Evolutionary conservation across 202 grass and related monocot genomes (phyloP).

Genomic region (Elaeis oleifera): DNA sequence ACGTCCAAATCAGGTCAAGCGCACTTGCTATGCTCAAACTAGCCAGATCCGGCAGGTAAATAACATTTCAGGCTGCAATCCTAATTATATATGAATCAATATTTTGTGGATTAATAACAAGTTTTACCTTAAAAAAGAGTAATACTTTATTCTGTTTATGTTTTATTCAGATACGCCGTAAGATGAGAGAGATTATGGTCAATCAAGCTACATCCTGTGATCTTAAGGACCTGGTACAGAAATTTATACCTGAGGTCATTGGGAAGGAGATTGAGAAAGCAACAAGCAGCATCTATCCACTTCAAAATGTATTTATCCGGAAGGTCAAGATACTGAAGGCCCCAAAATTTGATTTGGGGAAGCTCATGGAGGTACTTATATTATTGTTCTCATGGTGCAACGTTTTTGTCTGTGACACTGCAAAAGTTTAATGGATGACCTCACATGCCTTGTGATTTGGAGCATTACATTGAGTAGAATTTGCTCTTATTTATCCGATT

Average conservation of each 20-base stretch:
- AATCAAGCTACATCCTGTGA: slow-evolving; percentile 15
- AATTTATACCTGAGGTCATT: slow-evolving; percentile 12
- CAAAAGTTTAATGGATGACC: no score
- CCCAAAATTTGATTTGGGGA: slow-evolving; percentile 14
- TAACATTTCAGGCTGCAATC: no score
- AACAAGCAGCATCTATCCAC: not conserved
- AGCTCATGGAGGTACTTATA: not conserved
- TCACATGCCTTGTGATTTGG: no score
- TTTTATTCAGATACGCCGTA: not conserved
- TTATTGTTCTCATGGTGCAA: no score
- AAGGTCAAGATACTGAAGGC: slow-evolving; percentile 10
- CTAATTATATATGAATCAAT: no score
- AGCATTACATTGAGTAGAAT: no score
- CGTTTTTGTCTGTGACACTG: no score
- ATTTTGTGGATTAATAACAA: no score
- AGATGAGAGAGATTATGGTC: slow-evolving; percentile 13
- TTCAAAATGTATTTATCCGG: slow-evolving; percentile 10
- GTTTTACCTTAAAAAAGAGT: no score
- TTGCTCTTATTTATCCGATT: no score
- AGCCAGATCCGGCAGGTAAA: slow-evolving; percentile 10
- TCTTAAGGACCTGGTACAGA: slow-evolving; percentile 9
- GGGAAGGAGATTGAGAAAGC: slow-evolving; percentile 14
- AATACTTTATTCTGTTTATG: no score
- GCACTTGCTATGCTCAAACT: slow-evolving; percentile 7
- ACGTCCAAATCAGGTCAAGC: slow-evolving; percentile 6